phyloP scores from a whole-genome alignment of 2,329 filamentous ascomycete genomes.

The Fusarium nanum region DNA sequence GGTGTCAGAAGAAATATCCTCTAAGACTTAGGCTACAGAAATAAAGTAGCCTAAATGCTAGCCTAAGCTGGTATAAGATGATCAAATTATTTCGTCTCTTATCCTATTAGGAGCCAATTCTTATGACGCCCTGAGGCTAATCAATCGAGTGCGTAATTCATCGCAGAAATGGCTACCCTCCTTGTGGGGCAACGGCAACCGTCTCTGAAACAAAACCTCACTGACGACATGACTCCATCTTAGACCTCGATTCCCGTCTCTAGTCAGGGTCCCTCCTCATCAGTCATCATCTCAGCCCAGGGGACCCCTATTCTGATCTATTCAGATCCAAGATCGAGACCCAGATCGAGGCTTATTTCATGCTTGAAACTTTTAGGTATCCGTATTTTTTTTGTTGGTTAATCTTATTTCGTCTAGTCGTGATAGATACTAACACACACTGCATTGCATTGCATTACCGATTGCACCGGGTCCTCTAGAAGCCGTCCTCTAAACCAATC shows the following conservation, averaged over 20 bases:
- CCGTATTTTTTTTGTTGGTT: conserved; percentile 16
- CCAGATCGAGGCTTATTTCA: background rate
- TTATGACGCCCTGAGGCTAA: background rate
- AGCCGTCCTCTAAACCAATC: conserved; percentile 15
- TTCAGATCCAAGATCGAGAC: conserved; percentile 10
- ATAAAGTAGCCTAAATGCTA: too few species aligned
- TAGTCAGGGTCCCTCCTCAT: conserved; percentile 36
- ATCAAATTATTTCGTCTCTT: too few species aligned
- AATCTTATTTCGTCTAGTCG: conserved; percentile 41
- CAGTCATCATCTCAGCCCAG: conserved; percentile 15
- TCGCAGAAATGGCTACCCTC: conserved; percentile 19
- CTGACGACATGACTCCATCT: conserved; percentile 39
- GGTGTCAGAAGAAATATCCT: too few species aligned
- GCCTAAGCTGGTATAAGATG: too few species aligned
- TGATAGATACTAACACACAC: conserved; percentile 17
- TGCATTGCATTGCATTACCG: background rate
- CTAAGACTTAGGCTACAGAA: too few species aligned
- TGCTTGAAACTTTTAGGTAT: conserved; percentile 17
- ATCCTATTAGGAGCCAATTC: too few species aligned
- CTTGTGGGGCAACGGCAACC: conserved; percentile 20
- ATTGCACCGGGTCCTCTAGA: conserved; percentile 27
- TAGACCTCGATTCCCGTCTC: conserved; percentile 34
- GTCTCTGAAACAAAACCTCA: conserved; percentile 18
- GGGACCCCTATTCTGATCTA: background rate
- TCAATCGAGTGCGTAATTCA: conserved; percentile 31